Evolutionary conservation across 257 asterid species (phyloP).

Genomic region (Catharanthus roseus): DNA sequence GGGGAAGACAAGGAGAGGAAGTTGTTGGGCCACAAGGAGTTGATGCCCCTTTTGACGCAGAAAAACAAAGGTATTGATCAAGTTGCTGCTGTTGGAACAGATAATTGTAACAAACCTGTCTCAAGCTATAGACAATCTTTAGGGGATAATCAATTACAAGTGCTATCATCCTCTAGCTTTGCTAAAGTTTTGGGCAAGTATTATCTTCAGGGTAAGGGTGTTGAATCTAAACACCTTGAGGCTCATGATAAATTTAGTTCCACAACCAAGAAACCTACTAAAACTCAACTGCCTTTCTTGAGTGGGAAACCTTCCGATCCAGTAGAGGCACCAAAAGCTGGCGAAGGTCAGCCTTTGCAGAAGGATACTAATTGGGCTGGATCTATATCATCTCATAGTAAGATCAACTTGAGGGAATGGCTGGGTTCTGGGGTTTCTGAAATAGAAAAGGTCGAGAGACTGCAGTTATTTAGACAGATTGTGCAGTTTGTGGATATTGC

Average conservation of each 20-base stretch:
- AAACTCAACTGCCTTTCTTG: conserved; percentile 21
- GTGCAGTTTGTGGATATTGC: conserved; percentile 62
- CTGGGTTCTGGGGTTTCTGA: conserved; percentile 41
- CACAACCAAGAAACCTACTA: conserved; percentile 21
- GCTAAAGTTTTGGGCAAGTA: conserved; percentile 25
- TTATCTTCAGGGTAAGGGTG: conserved; percentile 21
- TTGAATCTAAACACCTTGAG: conserved; percentile 7
- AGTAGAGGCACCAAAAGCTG: conserved; percentile 24
- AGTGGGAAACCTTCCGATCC: conserved; percentile 23
- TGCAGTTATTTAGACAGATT: conserved; percentile 63
- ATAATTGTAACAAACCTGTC: conserved; percentile 9
- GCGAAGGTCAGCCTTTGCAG: conserved; percentile 29
- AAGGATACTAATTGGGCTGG: conserved; percentile 24
- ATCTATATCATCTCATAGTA: conserved; percentile 28
- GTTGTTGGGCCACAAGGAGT: conserved; percentile 8
- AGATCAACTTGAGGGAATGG: conserved; percentile 69
- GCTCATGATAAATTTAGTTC: conserved; percentile 10
- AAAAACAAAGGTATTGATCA: conserved; percentile 17
- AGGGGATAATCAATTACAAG: conserved; percentile 18
- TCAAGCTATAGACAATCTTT: conserved; percentile 11
- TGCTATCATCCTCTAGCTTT: conserved; percentile 31
- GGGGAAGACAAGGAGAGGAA: conserved; percentile 48
- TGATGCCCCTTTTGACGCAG: conserved; percentile 6
- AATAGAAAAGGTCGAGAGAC: conserved; percentile 49
- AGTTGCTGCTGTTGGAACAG: conserved; percentile 16